Evolutionary conservation across 768 basidiomycete species (phyloP).

Genomic region (Macrolepiota fuliginosa): DNA sequence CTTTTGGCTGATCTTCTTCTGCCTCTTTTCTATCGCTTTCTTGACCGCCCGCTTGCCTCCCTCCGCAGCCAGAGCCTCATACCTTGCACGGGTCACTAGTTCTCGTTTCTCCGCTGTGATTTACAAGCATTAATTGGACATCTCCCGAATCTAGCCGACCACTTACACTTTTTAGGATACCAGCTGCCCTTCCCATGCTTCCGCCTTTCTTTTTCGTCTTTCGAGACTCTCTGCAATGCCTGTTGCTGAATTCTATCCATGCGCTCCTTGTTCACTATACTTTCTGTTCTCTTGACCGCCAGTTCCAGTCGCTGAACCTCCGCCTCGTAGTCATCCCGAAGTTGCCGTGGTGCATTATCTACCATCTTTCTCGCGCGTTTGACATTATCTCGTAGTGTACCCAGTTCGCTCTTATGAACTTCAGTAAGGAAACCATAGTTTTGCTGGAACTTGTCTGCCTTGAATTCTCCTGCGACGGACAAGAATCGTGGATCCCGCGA

Average conservation of each 20-base stretch:
- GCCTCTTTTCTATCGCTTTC: constrained; percentile 86
- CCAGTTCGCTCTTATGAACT: constrained; percentile 63
- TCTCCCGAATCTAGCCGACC: constrained; percentile 4
- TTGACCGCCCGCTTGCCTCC: constrained; percentile 83
- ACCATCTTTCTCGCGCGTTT: constrained; percentile 67
- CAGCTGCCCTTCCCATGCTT: constrained; percentile 77
- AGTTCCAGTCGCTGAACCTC: constrained; percentile 72
- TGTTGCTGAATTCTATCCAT: constrained; percentile 69
- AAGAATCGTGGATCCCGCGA: constrained; percentile 87
- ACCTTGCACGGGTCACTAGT: constrained; percentile 69
- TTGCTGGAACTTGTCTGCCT: constrained; percentile 58
- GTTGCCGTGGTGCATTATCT: constrained; percentile 55
- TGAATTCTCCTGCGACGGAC: constrained; percentile 66
- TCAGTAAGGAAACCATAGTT: constrained; percentile 76
- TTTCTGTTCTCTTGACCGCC: constrained; percentile 76
- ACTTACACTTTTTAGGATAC: constrained; percentile 82
- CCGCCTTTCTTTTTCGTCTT: constrained; percentile 64
- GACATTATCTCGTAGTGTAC: constrained; percentile 60
- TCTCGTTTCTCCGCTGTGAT: constrained; percentile 74
- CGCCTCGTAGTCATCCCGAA: constrained; percentile 56
- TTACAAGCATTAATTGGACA: constrained; percentile 5
- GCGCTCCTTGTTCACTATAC: constrained; percentile 69
- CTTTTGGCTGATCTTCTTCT: constrained; percentile 82
- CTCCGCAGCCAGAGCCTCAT: constrained; percentile 70
- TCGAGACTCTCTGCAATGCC: constrained; percentile 52